Percentiles rank a stretch among this genome's conserved stretches.
These are phyloP conservation scores for Pistacia atlantica DNA, from an alignment of 345 rosid species.

Conservation along the genomic window DNA sequence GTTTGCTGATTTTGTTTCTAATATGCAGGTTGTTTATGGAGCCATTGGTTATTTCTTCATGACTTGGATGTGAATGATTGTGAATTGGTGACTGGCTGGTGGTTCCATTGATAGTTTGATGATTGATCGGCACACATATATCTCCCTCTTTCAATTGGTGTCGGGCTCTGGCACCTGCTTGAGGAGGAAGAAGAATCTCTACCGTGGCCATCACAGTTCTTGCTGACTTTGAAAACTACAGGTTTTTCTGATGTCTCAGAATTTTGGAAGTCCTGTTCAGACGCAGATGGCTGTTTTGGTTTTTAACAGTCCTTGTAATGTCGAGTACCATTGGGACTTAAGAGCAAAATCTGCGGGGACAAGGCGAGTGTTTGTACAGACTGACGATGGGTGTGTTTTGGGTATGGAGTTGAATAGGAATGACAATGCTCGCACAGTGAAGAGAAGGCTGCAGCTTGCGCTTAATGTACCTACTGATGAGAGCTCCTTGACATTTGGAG, in stretches of 20 bases:
- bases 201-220: slow-evolving; percentile 11
- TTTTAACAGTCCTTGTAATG: slow-evolving; percentile 44
- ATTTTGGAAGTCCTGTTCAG: slow-evolving; percentile 47
- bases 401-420: slow-evolving; percentile 60
- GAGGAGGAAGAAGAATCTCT: slow-evolving; percentile 28
- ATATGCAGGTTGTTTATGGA: slow-evolving; percentile 3
- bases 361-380: slow-evolving; percentile 63
- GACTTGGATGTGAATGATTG: not conserved
- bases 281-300: slow-evolving; percentile 59
- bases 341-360: slow-evolving; percentile 43
- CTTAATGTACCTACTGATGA: slow-evolving; percentile 53
- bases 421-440: slow-evolving; percentile 61
- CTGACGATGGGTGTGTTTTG: slow-evolving; percentile 67
- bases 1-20: not conserved
- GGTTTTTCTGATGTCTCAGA: slow-evolving; percentile 29
- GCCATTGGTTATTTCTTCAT: not conserved
- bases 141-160: slow-evolving; percentile 18
- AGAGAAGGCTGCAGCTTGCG: slow-evolving; percentile 55
- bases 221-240: not conserved
- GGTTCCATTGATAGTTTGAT: slow-evolving; percentile 30
- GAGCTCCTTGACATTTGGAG: slow-evolving; percentile 64
- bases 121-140: slow-evolving; percentile 15
- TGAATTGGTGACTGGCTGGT: not conserved
- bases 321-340: slow-evolving; percentile 43
- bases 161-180: slow-evolving; percentile 23